Base-by-base conservation (phyloP, 2,329 filamentous ascomycete genomes). In the Phaeosphaeriaceae sp. region DNA sequence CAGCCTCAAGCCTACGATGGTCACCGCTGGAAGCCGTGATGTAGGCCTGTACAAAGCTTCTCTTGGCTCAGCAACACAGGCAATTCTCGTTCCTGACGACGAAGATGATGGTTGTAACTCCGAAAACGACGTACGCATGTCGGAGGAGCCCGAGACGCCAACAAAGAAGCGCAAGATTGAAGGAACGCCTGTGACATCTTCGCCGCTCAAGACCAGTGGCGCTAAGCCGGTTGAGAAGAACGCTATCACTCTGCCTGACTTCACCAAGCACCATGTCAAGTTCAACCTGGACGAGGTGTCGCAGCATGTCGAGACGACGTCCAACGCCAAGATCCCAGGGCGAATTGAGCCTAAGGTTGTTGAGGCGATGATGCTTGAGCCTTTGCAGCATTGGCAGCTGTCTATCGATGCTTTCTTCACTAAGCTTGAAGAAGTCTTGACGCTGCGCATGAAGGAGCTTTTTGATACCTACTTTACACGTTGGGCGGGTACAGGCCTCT, bases 261-360 rank as follows among this genome's bases (percentile, higher is more conserved):
- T 63, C 17, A 47, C n/a, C 0, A 17, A 58, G 0, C 44, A 63
- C 0, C 59, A 46, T 3, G 67, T 54, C 26, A 22, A 22, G 2
- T 78, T 77, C 55, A 56, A 58, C 2, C 64, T 81, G 1, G 74
- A 78, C 30, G 60, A 74, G 0, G 64, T 80, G 15, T 60, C 63
- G 2, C 42, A 56, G 3, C 54, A 71, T 5, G 60, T 80, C 1
- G 60, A 66, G 2, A 54, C 69, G 1, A 63, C 66, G 2, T 73
- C 74, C 0, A 69, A 67, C 1, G 72, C 72, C 0, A 73, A 64
- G 1, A 63, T 81, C 0, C 76, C 74, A 0, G 74, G 67, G 0
- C 70, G 76, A n/a, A 60, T 79, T 0, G 65, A 80, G 13, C 74
- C 74, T 0, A 73, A 74, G 44, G 75, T 77, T 0, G 59, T 76